Conservation (phyloP, 2,329 filamentous ascomycete genomes). For the Neonectria hederae region DNA sequence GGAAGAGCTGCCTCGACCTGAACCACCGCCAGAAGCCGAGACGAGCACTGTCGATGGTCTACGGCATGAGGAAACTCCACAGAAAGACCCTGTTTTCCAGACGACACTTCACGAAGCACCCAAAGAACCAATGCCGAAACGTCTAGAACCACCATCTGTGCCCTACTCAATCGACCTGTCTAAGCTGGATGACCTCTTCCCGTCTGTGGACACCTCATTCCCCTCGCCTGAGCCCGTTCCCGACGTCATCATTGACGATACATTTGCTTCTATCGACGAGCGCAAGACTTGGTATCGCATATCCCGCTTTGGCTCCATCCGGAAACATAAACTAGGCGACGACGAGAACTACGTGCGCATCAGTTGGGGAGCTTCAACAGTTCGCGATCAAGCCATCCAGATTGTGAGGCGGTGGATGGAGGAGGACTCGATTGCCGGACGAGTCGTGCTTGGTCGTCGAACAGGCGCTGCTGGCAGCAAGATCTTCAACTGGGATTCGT, state of each 20-base stretch:
- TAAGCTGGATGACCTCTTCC: constrained; percentile 48
- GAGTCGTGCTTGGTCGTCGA: constrained; percentile 51
- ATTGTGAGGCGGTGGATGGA: constrained; percentile 74
- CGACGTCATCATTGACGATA: constrained; percentile 60
- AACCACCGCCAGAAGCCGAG: not conserved
- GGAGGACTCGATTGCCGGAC: constrained; percentile 67
- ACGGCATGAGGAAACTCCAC: not conserved
- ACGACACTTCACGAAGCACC: not conserved
- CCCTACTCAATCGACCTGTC: constrained; percentile 47
- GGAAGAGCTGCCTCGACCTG: not conserved
- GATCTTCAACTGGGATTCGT: constrained; percentile 70
- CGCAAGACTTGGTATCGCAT: constrained; percentile 73
- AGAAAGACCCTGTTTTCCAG: not conserved
- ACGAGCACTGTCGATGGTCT: not conserved
- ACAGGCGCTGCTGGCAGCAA: constrained; percentile 54
- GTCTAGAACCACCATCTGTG: constrained; percentile 22
- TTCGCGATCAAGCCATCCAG: constrained; percentile 63
- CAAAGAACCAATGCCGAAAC: not conserved
- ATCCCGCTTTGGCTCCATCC: constrained; percentile 67
- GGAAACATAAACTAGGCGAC: constrained; percentile 65
- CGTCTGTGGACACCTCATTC: constrained; percentile 33
- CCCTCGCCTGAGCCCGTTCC: constrained; percentile 50
- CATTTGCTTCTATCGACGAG: constrained; percentile 63
- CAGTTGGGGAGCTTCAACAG: constrained; percentile 64
- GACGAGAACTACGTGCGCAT: constrained; percentile 69